Percentiles rank a stretch among this genome's conserved stretches.
These are phyloP conservation scores for Oryza australiensis DNA, from an alignment of 176 grass and related monocot species.

Conservation along the genomic window DNA sequence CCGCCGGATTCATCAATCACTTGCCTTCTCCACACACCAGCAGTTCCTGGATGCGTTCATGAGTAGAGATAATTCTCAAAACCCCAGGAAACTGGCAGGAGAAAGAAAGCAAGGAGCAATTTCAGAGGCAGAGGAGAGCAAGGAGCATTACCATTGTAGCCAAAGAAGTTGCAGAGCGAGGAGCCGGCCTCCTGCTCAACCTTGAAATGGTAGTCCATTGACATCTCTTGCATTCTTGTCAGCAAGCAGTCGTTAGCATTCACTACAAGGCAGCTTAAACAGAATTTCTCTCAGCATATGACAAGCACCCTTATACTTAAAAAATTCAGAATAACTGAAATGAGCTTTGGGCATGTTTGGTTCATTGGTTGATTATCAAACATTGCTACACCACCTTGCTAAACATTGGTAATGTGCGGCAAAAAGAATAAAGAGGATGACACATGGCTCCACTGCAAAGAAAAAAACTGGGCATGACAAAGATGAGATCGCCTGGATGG, in stretches of 20 bases:
- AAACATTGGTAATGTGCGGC: too few relatives aligned
- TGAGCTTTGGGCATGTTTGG: too few relatives aligned
- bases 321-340: background rate
- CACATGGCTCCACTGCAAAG: too few relatives aligned
- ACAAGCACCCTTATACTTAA: background rate
- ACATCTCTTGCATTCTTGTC: conserved; percentile 89
- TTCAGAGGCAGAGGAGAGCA: background rate
- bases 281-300: conserved; percentile 30
- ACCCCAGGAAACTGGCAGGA: background rate
- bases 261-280: conserved; percentile 63
- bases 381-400: too few relatives aligned
- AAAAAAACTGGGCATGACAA: too few relatives aligned
- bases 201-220: conserved; percentile 87
- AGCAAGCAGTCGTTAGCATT: conserved; percentile 83
- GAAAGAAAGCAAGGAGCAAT: background rate
- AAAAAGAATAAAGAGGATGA: too few relatives aligned
- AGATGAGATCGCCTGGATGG: background rate
- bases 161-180: conserved; percentile 64
- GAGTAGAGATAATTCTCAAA: background rate
- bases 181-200: conserved; percentile 80
- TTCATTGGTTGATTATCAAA: too few relatives aligned
- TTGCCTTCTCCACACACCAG: conserved; percentile 61
- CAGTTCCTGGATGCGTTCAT: conserved; percentile 48
- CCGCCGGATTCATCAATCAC: conserved; percentile 50
- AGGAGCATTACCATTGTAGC: conserved; percentile 54